A percentile compares a stretch with the other conserved stretches of the same genome.
Conservation (phyloP, 2,329 filamentous ascomycete genomes). For the Alternaria incomplexa region DNA sequence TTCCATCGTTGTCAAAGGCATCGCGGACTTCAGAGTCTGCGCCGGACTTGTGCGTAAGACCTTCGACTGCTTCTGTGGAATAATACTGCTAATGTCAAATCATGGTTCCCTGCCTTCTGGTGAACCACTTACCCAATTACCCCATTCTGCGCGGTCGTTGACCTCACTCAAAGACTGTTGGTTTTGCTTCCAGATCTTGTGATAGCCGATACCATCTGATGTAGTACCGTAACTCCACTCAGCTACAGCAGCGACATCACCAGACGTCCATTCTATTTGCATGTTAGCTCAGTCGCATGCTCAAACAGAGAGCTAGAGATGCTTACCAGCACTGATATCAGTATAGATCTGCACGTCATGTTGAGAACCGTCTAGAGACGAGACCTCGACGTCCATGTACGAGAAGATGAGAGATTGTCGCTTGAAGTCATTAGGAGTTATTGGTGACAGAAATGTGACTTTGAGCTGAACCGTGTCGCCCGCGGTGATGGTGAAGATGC, state of each 20-base stretch:
- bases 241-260: constrained; percentile 62
- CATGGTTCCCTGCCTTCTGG: neutral
- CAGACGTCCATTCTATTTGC: constrained; percentile 71
- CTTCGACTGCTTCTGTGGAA: constrained; percentile 52
- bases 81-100: constrained; percentile 50
- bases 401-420: constrained; percentile 74
- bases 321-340: constrained; percentile 72
- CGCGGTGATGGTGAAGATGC: constrained; percentile 71
- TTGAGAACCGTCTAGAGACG: constrained; percentile 64
- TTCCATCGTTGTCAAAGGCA: constrained; percentile 53
- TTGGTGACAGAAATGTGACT: constrained; percentile 73
- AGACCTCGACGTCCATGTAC: constrained; percentile 70
- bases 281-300: constrained; percentile 8
- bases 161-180: constrained; percentile 57
- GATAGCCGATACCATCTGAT: constrained; percentile 60
- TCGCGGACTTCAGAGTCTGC: constrained; percentile 54
- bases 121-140: constrained; percentile 48
- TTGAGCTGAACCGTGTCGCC: constrained; percentile 67
- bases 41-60: constrained; percentile 57
- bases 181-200: constrained; percentile 60
- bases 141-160: constrained; percentile 59
- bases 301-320: neutral
- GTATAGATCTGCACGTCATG: constrained; percentile 75
- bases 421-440: constrained; percentile 69
- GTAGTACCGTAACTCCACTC: constrained; percentile 65